phyloP scores from a whole-genome alignment of 306 rosid genomes.

The Bauhinia variegata region DNA sequence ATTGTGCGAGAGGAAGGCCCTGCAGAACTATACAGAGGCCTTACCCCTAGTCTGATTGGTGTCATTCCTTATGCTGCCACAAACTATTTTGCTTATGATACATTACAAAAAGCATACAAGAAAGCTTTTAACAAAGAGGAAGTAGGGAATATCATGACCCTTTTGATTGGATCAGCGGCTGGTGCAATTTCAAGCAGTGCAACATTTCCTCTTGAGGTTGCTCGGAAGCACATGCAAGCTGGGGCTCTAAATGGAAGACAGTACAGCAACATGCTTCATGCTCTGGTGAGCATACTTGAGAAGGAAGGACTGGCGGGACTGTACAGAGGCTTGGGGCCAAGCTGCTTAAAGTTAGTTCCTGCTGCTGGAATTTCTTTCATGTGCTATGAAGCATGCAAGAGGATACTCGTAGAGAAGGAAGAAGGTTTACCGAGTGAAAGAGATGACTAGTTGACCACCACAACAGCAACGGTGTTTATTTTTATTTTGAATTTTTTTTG shows the following conservation, averaged over 20 bases:
- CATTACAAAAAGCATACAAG: slow-evolving; percentile 63
- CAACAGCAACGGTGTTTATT: no score
- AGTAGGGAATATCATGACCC: slow-evolving; percentile 65
- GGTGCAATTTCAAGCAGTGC: slow-evolving; percentile 73
- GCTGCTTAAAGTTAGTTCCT: slow-evolving; percentile 72
- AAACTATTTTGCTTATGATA: slow-evolving; percentile 75
- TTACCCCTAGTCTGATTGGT: slow-evolving; percentile 75
- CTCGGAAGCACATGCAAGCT: slow-evolving; percentile 85
- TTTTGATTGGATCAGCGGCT: slow-evolving; percentile 74
- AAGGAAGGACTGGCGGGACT: slow-evolving; percentile 63
- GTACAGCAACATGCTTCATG: slow-evolving; percentile 66
- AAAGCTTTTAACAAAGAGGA: slow-evolving; percentile 57
- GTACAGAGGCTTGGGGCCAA: slow-evolving; percentile 74
- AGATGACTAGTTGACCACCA: no score
- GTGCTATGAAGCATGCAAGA: slow-evolving; percentile 84
- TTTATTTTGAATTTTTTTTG: no score
- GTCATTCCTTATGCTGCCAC: slow-evolving; percentile 84
- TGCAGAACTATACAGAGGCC: slow-evolving; percentile 77
- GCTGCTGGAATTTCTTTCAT: slow-evolving; percentile 82
- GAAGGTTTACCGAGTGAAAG: background rate
- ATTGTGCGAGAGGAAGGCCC: slow-evolving; percentile 70
- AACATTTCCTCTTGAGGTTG: slow-evolving; percentile 85
- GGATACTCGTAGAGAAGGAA: slow-evolving; percentile 50
- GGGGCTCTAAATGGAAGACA: slow-evolving; percentile 77
- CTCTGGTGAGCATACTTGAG: slow-evolving; percentile 61